phyloP scores from a whole-genome alignment of 2,329 filamentous ascomycete genomes.

The Bertia moriformis region DNA sequence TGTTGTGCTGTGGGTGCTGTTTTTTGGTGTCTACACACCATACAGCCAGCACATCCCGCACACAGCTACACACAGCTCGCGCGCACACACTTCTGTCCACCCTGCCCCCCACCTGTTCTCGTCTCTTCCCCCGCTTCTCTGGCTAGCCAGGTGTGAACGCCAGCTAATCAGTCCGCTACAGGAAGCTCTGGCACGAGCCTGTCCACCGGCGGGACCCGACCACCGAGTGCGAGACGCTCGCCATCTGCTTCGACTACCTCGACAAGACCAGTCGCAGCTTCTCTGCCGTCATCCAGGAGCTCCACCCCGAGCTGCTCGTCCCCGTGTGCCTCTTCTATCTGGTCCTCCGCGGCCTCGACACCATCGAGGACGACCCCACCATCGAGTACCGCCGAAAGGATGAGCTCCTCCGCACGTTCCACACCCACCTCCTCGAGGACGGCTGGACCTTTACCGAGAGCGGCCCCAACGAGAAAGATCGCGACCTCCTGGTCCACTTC shows the following conservation, averaged over 20 bases:
- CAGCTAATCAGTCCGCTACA: conserved; percentile 26
- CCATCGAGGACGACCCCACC: conserved; percentile 98
- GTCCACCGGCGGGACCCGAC: conserved; percentile 68
- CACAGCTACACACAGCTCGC: too few species aligned
- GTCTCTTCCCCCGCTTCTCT: conserved; percentile 7
- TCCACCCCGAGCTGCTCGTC: conserved; percentile 84
- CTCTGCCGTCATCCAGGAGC: conserved; percentile 80
- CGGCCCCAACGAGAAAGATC: conserved; percentile 83
- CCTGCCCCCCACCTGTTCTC: conserved; percentile 5
- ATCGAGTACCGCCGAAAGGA: conserved; percentile 71
- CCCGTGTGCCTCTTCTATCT: conserved; percentile 89
- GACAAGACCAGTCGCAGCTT: conserved; percentile 87
- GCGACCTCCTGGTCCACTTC: conserved; percentile 83
- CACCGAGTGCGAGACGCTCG: conserved; percentile 61
- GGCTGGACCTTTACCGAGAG: conserved; percentile 85
- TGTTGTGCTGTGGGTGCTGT: too few species aligned
- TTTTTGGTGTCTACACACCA: too few species aligned
- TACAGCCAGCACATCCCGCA: conserved; percentile 11
- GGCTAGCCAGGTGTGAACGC: conserved; percentile 3
- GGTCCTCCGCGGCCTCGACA: conserved; percentile 79
- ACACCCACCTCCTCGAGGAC: conserved; percentile 63
- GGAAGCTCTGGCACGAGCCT: conserved; percentile 94
- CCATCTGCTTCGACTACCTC: conserved; percentile 75
- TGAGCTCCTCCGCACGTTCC: conserved; percentile 70
- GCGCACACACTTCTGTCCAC: too few species aligned